Conservation (phyloP, 495 filamentous ascomycete species). For the Penicillium pancosmium region DNA sequence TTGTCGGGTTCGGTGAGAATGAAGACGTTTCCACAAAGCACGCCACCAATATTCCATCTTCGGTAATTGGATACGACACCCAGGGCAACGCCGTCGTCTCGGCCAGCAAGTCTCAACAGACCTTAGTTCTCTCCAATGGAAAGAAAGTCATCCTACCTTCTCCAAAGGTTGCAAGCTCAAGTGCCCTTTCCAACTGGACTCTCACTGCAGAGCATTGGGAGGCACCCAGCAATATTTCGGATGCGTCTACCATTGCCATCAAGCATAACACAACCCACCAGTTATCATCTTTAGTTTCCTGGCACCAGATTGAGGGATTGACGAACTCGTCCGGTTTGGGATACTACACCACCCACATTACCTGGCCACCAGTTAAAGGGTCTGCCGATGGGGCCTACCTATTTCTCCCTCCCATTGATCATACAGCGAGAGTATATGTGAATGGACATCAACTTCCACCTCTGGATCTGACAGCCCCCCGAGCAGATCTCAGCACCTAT, state of each 20-base stretch:
- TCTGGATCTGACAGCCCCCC: slow-evolving; percentile 22
- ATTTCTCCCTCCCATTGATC: slow-evolving; percentile 16
- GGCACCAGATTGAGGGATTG: slow-evolving; percentile 55
- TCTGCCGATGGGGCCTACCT: slow-evolving; percentile 28
- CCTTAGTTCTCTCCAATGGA: slow-evolving; percentile 31
- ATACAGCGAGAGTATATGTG: slow-evolving; percentile 18
- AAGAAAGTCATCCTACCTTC: slow-evolving; percentile 17
- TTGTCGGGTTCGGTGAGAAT: slow-evolving; percentile 36
- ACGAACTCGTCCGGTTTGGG: slow-evolving; percentile 66
- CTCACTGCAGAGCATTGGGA: slow-evolving; percentile 45
- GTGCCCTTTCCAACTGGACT: slow-evolving; percentile 42
- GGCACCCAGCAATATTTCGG: slow-evolving; percentile 34
- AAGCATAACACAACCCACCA: slow-evolving; percentile 38
- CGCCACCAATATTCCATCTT: slow-evolving; percentile 14
- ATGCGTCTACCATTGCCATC: slow-evolving; percentile 22
- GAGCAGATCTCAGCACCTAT: slow-evolving; percentile 18
- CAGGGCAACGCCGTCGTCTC: slow-evolving; percentile 6
- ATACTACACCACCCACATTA: slow-evolving; percentile 52
- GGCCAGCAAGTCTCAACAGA: slow-evolving; percentile 3
- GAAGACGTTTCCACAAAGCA: slow-evolving; percentile 3
- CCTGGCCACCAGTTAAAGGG: slow-evolving; percentile 29
- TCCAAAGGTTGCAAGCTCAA: slow-evolving; percentile 11
- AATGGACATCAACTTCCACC: slow-evolving; percentile 24
- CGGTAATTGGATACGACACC: slow-evolving; percentile 21
- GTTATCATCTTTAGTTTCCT: slow-evolving; percentile 34